Evolutionary conservation across 2,329 filamentous ascomycete species (phyloP).

Genomic region (Cladosporium sp.): DNA sequence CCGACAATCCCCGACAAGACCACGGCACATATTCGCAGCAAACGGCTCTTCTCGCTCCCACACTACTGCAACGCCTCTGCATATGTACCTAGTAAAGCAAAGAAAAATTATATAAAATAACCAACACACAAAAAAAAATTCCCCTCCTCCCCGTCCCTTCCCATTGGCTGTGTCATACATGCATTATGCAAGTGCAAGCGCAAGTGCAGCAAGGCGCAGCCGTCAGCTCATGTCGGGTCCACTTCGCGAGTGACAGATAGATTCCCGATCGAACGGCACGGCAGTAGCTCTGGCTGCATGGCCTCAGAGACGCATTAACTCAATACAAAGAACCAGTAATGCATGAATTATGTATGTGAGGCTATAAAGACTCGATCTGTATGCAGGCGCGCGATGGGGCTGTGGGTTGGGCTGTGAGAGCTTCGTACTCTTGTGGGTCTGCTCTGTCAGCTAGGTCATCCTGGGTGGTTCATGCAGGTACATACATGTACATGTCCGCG

Average conservation of each 20-base stretch:
- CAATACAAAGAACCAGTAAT: not conserved
- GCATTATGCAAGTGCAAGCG: not conserved
- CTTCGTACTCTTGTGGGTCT: not conserved
- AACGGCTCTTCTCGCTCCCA: not conserved
- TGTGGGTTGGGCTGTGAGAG: not conserved
- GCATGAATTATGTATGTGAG: not conserved
- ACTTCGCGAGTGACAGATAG: conserved; percentile 1
- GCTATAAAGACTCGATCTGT: not conserved
- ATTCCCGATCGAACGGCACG: not conserved
- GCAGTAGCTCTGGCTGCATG: not conserved
- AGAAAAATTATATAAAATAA: not conserved
- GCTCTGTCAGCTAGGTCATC: not conserved
- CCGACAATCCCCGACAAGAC: not conserved
- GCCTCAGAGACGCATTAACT: not conserved
- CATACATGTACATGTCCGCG: not conserved
- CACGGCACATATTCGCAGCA: not conserved
- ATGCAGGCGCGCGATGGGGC: not conserved
- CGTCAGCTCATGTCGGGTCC: not conserved
- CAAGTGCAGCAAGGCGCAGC: not conserved
- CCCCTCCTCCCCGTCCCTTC: not conserved
- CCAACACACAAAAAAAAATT: not conserved
- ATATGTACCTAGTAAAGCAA: not conserved
- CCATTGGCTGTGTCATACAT: not conserved
- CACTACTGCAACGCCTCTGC: conserved; percentile 7
- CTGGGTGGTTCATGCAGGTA: not conserved